Evolutionary conservation across 1,284 basidiomycete genomes (phyloP).

Genomic region (Veloboletus limbatus): DNA sequence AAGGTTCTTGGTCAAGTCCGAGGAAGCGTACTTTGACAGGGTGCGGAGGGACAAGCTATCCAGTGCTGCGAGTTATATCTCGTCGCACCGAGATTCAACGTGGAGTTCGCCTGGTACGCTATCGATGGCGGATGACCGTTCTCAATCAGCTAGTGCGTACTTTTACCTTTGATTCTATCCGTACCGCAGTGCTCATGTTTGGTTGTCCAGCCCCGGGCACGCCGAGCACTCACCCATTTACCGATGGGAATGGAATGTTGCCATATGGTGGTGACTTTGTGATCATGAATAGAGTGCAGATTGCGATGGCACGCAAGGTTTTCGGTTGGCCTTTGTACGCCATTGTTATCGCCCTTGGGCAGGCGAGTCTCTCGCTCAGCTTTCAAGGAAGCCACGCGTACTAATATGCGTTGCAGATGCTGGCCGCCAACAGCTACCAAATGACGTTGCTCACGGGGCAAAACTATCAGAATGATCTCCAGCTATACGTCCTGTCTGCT

Average conservation of each 20-base stretch:
- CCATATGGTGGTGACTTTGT: slow-evolving; percentile 55
- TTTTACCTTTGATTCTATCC: slow-evolving; percentile 11
- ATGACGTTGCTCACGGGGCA: slow-evolving; percentile 84
- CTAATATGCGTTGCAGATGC: slow-evolving; percentile 48
- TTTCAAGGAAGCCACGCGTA: not conserved
- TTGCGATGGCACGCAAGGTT: slow-evolving; percentile 74
- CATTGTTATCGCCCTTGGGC: slow-evolving; percentile 82
- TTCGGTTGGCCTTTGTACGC: slow-evolving; percentile 88
- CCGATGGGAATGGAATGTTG: slow-evolving; percentile 52
- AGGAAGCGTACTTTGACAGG: slow-evolving; percentile 89
- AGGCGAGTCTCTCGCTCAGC: slow-evolving; percentile 45
- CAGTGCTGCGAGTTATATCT: slow-evolving; percentile 73
- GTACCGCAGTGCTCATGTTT: slow-evolving; percentile 11
- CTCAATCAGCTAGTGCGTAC: slow-evolving; percentile 69
- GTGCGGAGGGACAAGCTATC: slow-evolving; percentile 83
- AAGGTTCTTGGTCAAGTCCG: slow-evolving; percentile 84
- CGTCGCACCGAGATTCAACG: slow-evolving; percentile 76
- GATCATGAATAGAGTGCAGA: slow-evolving; percentile 79
- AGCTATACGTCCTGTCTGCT: slow-evolving; percentile 86
- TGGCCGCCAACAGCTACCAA: slow-evolving; percentile 91
- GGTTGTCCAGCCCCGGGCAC: slow-evolving; percentile 39
- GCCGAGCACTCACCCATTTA: slow-evolving; percentile 53
- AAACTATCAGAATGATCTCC: slow-evolving; percentile 76
- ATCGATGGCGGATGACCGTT: slow-evolving; percentile 54
- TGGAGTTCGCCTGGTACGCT: slow-evolving; percentile 71